Conservation (phyloP, 495 filamentous ascomycete species). For the Penicillium desertorum region DNA sequence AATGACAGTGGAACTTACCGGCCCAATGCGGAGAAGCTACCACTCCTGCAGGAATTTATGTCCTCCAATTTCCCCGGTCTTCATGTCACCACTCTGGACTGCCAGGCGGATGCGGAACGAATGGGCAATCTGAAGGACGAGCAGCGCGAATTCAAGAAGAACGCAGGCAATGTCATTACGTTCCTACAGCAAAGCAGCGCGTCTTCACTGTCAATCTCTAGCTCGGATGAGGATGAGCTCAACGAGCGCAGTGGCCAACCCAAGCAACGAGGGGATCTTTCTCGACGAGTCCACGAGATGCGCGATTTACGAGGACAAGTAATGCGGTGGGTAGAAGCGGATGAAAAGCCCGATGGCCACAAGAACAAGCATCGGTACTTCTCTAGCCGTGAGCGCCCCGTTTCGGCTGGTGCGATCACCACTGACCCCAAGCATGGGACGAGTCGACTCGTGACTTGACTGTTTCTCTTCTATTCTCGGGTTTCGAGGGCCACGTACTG, state of each 20-base stretch:
- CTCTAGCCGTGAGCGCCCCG: slow-evolving; percentile 22
- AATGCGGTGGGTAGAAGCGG: slow-evolving; percentile 41
- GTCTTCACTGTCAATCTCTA: slow-evolving; percentile 59
- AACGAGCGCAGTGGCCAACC: slow-evolving; percentile 50
- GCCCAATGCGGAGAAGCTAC: slow-evolving; percentile 72
- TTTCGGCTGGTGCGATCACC: slow-evolving; percentile 15
- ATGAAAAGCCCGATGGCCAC: slow-evolving; percentile 25
- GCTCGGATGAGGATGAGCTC: slow-evolving; percentile 73
- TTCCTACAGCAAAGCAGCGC: slow-evolving; percentile 64
- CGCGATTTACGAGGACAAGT: slow-evolving; percentile 45
- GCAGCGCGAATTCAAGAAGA: slow-evolving; percentile 62
- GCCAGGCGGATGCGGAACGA: slow-evolving; percentile 60
- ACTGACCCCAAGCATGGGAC: neutral
- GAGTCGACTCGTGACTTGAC: neutral
- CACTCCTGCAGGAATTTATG: slow-evolving; percentile 66
- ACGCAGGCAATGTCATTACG: slow-evolving; percentile 57
- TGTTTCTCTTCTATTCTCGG: neutral
- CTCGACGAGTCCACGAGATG: slow-evolving; percentile 40
- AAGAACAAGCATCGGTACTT: slow-evolving; percentile 25
- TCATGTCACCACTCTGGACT: slow-evolving; percentile 66
- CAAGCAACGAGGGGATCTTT: slow-evolving; percentile 33
- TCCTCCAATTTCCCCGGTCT: slow-evolving; percentile 70
- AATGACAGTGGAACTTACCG: slow-evolving; percentile 94
- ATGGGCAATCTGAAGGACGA: slow-evolving; percentile 62
- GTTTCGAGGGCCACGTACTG: slow-evolving; percentile 2